Conservation (phyloP, 2,329 filamentous ascomycete genomes). For the Dactylonectria macrodidyma region DNA sequence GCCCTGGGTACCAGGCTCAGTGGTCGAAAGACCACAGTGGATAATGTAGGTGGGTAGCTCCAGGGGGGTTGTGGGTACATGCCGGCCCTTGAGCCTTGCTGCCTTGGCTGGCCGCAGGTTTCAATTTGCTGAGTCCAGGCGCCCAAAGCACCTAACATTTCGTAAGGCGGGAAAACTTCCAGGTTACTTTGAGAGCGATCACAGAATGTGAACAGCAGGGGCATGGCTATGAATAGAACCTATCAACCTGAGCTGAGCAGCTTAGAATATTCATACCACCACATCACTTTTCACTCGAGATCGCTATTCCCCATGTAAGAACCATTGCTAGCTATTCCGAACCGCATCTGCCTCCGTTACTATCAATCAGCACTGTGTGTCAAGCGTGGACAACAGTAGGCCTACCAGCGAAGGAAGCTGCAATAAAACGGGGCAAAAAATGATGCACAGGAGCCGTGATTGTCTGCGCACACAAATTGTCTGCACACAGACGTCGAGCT, state of each 20-base stretch:
- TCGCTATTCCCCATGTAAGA: background rate
- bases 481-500: background rate
- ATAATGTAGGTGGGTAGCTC: background rate
- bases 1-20: background rate
- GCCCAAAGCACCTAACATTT: too few species aligned
- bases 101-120: background rate
- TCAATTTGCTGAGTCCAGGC: background rate
- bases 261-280: background rate
- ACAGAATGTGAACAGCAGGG: background rate
- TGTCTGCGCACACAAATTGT: background rate
- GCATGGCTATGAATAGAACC: background rate
- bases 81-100: background rate
- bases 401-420: background rate
- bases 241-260: background rate
- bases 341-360: background rate
- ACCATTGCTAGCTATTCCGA: background rate
- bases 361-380: background rate
- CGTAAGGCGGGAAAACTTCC: background rate
- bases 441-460: background rate
- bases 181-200: background rate
- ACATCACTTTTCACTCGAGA: background rate
- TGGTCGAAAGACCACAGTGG: background rate
- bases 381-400: too few species aligned
- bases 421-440: constrained; percentile 5
- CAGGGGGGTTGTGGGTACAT: background rate